phyloP scores from a whole-genome alignment of 169 alveolate species.

The Sarcocystis neurona region DNA sequence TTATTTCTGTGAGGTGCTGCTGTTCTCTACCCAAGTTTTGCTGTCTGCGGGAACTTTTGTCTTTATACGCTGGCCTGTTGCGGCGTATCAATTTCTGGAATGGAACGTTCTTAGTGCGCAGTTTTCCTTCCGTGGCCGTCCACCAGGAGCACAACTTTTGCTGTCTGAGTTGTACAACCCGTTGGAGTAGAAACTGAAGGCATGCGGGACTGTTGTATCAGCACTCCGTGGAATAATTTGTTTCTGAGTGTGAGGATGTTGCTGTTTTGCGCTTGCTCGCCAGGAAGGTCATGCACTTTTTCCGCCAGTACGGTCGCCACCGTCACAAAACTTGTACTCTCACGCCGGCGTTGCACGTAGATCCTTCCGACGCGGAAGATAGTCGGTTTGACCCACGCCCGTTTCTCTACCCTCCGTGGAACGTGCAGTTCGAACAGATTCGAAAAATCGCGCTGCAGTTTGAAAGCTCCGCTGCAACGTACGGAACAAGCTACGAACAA shows the following conservation, averaged over 20 bases:
- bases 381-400: conserved; percentile 79
- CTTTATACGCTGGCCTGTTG: too few species aligned
- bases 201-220: too few species aligned
- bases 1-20: too few species aligned
- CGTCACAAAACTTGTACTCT: conserved; percentile 85
- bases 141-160: too few species aligned
- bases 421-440: conserved; percentile 37
- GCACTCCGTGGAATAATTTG: too few species aligned
- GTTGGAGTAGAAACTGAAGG: too few species aligned
- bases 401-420: conserved; percentile 59
- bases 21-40: too few species aligned
- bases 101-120: neutral
- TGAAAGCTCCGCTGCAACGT: neutral
- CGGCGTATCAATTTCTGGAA: too few species aligned
- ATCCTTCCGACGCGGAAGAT: conserved; percentile 83
- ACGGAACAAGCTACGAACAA: too few species aligned
- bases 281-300: conserved; percentile 83
- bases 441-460: neutral
- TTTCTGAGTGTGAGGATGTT: neutral
- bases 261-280: neutral
- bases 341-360: conserved; percentile 88
- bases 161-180: too few species aligned
- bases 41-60: too few species aligned
- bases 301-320: conserved; percentile 76
- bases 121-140: neutral